Evolutionary conservation across 148 eudicot species (phyloP), one percentile per base, ranked within the genome.

Genomic region (Vaccinium corymbosum): DNA sequence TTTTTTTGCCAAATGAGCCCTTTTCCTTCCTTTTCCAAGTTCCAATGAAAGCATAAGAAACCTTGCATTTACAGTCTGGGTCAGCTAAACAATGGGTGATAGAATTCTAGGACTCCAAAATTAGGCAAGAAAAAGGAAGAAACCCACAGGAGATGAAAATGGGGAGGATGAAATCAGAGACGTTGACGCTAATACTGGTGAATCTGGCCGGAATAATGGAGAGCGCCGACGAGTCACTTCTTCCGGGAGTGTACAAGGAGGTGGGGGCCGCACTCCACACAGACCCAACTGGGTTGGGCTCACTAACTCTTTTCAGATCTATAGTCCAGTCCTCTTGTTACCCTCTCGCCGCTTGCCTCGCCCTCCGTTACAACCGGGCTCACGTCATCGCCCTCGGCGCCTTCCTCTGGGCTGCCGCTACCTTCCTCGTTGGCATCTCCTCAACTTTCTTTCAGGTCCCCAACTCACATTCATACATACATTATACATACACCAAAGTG

Each of bases 131-230:
- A 29, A 29, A 29, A 29, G 29, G 32, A 29, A 29, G 32, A 29
- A 29, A 29, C 32, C 1, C 32, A 0, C 1, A 57, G 22, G 66
- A 20, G 66, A 76, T 5, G 7, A 35, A 22, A 50, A 46, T 46
- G 78, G 13, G 51, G 46, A n/a, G 6, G 79, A 42, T 14, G 74
- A 27, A 80, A 85, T 52, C 94, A 22, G 95, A 90, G 83, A 87
- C 89, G 38, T 0, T 91, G 84, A 94, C 95, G 12, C 14, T 95
- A 61, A 79, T 95, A 16, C 81, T 95, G 52, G 93, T 95, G 14
- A 91, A 95, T 82, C 84, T 95, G 29, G 98, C 97, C 17, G 93
- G 93, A 4, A 95, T 95, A 20, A 92, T 95, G 97, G 98, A 93
- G 74, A 86, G 91, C 46, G 95, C 98, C 20, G 98, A 95, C 68